A percentile compares a stretch with the other conserved stretches of the same genome.
phyloP scores from a whole-genome alignment of 2,329 filamentous ascomycete species.

The Monosporascus sp. region DNA sequence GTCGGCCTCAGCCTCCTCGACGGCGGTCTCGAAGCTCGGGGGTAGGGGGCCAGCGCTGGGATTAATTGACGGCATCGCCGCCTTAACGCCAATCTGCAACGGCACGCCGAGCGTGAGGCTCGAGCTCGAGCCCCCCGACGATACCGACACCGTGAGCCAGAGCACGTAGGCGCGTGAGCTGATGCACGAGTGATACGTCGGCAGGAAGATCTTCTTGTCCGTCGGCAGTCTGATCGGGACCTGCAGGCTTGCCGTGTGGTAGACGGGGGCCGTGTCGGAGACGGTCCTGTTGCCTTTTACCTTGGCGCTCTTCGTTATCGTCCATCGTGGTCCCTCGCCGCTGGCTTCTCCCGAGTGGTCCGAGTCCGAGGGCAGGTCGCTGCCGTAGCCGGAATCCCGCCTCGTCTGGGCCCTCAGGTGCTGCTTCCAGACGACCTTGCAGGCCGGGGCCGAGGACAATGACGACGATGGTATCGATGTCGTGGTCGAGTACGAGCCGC shows the following conservation, averaged over 20 bases:
- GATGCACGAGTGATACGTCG: conserved; percentile 55
- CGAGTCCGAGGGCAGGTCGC: conserved; percentile 33
- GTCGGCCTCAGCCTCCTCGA: conserved; percentile 41
- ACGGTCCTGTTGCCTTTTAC: conserved; percentile 7
- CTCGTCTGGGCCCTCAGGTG: conserved; percentile 28
- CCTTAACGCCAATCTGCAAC: conserved; percentile 44
- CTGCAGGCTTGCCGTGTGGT: conserved; percentile 36
- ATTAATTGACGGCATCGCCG: not conserved
- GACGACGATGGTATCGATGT: conserved; percentile 35
- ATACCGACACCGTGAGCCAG: conserved; percentile 35
- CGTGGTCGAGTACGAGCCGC: conserved; percentile 40
- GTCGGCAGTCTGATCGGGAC: conserved; percentile 44
- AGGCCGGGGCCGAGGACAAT: conserved; percentile 27
- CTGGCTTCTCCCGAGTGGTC: conserved; percentile 14
- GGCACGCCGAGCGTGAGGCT: conserved; percentile 41
- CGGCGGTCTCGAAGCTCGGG: conserved; percentile 45
- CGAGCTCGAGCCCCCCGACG: conserved; percentile 35
- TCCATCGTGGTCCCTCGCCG: not conserved
- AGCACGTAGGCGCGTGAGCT: conserved; percentile 50
- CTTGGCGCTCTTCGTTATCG: conserved; percentile 10
- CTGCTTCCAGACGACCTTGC: conserved; percentile 36
- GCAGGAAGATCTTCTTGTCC: conserved; percentile 44
- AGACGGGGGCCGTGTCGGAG: conserved; percentile 24
- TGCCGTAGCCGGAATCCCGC: conserved; percentile 50
- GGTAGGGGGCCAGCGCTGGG: conserved; percentile 17